Evolutionary conservation across 1,284 basidiomycete species (phyloP), one percentile per base, ranked within the genome.

Genomic region (Apiotrichum mycotoxinovorans): DNA sequence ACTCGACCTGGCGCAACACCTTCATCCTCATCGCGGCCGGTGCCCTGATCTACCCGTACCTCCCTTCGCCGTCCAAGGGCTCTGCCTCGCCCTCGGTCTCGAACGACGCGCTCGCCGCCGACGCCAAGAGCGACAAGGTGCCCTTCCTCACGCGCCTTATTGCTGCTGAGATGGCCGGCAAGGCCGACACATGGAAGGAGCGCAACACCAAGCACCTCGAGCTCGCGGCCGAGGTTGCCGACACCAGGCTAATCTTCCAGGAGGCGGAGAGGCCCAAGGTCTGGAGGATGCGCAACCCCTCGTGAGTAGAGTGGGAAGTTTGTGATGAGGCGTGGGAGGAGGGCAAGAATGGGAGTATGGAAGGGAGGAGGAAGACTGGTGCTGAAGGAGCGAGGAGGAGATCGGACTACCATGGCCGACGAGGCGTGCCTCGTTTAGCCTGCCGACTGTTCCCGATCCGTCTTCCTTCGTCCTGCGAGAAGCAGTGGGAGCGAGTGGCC

Each of bases 211-310:
- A 72, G 64, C 78, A 80, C 66, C 68, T 80, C 44, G 73, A 74
- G 59, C 63, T 77, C 50, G 67, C 70, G 10, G 66, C 70, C 49
- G 66, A 73, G 59, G 65, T 61, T 2, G 78, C 79, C 14, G 76
- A 78, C 57, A 73, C 74, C 52, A 72, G 72, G 61, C 64, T 79
- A 57, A 62, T 80, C 55, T 71, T 79, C 66, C 76, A 79, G 63
- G 78, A 78, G 61, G 79, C 78, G 1, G 76, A 79, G 69, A 67
- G 69, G 61, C 77, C 78, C 20, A 69, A 58, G 53, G 66, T 78
- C 20, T 63, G 62, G 57, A 60, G 77, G 59, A 56, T 79, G 64
- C 70, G 68, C 62, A 76, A 76, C 69, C 74, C 75, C 27, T 69
- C 67, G 75, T 79, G 54, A 66, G 72, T 69, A 5, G 18, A 18